Conservation (phyloP, 176 grass and related monocot species). For the Sorghum bicolor region DNA sequence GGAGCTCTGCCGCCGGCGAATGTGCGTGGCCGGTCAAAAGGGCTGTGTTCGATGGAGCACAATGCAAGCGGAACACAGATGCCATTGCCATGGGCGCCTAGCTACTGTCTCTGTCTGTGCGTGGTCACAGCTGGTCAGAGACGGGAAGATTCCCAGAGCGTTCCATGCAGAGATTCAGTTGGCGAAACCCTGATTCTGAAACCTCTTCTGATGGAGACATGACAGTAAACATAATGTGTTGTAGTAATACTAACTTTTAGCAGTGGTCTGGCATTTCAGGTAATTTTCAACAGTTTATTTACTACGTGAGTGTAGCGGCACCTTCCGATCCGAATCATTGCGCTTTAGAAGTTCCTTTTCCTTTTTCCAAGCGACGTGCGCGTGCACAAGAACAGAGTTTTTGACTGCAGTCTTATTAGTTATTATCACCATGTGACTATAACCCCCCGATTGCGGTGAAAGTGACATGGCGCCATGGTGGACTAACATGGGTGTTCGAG, state of each 20-base stretch:
- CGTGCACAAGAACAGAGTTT: conserved; percentile 14
- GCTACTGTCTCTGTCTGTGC: background rate
- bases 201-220: background rate
- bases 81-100: background rate
- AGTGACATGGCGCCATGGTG: background rate
- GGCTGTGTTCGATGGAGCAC: conserved; percentile 19
- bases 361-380: background rate
- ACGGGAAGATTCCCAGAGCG: conserved; percentile 28
- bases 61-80: conserved; percentile 5
- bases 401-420: background rate
- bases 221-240: background rate
- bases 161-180: conserved; percentile 21
- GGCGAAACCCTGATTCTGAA: background rate
- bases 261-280: background rate
- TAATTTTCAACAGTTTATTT: conserved; percentile 6
- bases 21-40: conserved; percentile 45
- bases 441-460: background rate
- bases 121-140: background rate
- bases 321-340: background rate
- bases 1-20: conserved; percentile 24
- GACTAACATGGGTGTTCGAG: background rate
- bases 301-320: background rate
- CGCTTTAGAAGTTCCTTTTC: background rate
- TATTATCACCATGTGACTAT: background rate
- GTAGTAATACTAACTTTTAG: background rate